These are phyloP conservation scores for Chaetomiaceae sp. DNA, from an alignment of 2,329 filamentous ascomycete species.

Conservation along the genomic window DNA sequence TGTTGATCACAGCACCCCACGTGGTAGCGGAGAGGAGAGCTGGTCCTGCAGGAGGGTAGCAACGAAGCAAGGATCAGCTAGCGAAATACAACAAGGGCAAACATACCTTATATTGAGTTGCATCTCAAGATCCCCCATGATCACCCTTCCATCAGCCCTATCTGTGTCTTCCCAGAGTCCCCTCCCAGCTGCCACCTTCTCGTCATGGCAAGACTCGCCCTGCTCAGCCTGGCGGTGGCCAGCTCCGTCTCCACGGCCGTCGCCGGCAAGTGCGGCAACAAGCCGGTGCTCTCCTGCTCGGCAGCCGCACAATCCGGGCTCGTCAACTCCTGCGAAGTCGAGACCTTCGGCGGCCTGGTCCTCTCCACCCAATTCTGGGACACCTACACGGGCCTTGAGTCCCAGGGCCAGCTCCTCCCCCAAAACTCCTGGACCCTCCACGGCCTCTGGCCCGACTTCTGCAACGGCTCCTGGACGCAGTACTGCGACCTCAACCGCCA, in stretches of 20 bases:
- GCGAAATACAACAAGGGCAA: too few species aligned
- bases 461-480: constrained; percentile 56
- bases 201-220: background rate
- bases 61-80: too few species aligned
- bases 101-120: too few species aligned
- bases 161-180: too few species aligned
- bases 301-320: constrained; percentile 1
- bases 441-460: constrained; percentile 54
- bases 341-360: constrained; percentile 5
- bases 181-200: too few species aligned
- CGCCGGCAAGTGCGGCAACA: background rate
- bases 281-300: constrained; percentile 10
- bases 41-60: too few species aligned
- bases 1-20: too few species aligned
- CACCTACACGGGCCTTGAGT: constrained; percentile 58
- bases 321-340: constrained; percentile 10
- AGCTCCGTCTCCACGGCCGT: background rate
- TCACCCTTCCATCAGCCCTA: too few species aligned
- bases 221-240: background rate
- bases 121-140: too few species aligned
- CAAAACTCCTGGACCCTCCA: constrained; percentile 55
- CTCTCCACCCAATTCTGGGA: constrained; percentile 62
- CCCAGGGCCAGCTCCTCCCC: constrained; percentile 54
- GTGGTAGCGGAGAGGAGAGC: too few species aligned
- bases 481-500: constrained; percentile 63